Evolutionary conservation across 805 yeast genomes (phyloP), one percentile per base, ranked within the genome.

Genomic region (Candida endomychidarum): DNA sequence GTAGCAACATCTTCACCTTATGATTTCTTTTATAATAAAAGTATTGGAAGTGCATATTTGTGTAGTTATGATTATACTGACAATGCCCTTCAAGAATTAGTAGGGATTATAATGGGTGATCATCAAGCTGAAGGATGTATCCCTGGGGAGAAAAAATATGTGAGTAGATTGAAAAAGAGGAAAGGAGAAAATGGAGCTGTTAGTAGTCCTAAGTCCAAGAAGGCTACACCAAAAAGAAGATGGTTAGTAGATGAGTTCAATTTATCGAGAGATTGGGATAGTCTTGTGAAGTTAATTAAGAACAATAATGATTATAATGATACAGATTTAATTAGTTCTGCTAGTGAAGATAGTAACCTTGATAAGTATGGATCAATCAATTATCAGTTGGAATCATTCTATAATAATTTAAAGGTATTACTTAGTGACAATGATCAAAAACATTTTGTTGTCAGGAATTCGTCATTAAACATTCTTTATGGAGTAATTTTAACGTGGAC

Each of bases 1-100:
- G 67, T 78, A n/a, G 80, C 83, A 3, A 79, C 81, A 0, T 74
- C 78, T 42, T 74, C 81, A 4, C 85, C 86, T 1, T 78, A 77
- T 49, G 85, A 80, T 50, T 74, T 80, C 51, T 73, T 75, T 34
- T 74, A 77, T 41, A 77, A 77, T 41, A 71, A 72, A 35, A 68
- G 70, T 30, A 72, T 78, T 21, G 80, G 80, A 1, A 70, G 78
- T 34, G 71, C 80, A 1, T 79, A 79, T 51, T 56, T 80, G 34
- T 80, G 84, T 50, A 73, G 80, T 38, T 80, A 75, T 51, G 85
- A 80, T 56, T 80, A 77, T 53, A 78, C 84, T 1, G 57, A 63
- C 14, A 70, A 69, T 48, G 81, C 74, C 2, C 57, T 80, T 31
- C 63, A 69, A 21, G 70, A 76, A 40, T 49, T 77, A 21, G 78